Evolutionary conservation across 148 eudicot genomes (phyloP), one percentile per base, ranked within the genome.

Genomic region (Rheum nobile): DNA sequence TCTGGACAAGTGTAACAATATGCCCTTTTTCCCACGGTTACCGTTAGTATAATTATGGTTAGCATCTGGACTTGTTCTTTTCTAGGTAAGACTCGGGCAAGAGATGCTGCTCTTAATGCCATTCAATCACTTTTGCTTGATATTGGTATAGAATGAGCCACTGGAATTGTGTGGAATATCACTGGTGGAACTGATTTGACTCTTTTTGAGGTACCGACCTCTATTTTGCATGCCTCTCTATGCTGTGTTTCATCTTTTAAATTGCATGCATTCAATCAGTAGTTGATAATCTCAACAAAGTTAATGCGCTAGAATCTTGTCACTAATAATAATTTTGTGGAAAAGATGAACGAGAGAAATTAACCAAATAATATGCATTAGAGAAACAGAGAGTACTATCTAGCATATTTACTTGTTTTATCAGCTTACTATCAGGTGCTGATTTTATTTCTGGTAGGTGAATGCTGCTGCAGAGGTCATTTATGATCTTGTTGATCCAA

Each of bases 61-160:
- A 52, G 10, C 26, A 52, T n/a, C 21, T n/a, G 10, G 59, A 11
- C 24, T 61, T 75, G 22, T 63, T 67, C 54, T 55, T 75, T 11
- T 82, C 34, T 55, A 95, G 98, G 98, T 73, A 95, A 95, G 81
- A 88, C 91, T 29, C 86, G 98, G 80, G 98, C 98, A 71, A 90
- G 98, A 84, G 98, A 95, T 86, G 98, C 98, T 83, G 98, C 98
- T 54, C 82, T 95, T 19, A 95, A 95, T 85, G 98, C 98, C 26
- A 85, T 95, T 78, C 98, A 95, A 81, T 95, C 98, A 68, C 98
- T 97, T 44, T 81, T 95, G n/a, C n/a, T n/a, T n/a, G n/a, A n/a
- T n/a, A n/a, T n/a, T n/a, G n/a, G n/a, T n/a, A n/a, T n/a, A n/a
- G n/a, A n/a, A n/a, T n/a, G n/a, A n/a, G n/a, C n/a, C n/a, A n/a